Base-by-base conservation (phyloP, 371 early-diverging fungal species). In the Gilbertella persicaria region DNA sequence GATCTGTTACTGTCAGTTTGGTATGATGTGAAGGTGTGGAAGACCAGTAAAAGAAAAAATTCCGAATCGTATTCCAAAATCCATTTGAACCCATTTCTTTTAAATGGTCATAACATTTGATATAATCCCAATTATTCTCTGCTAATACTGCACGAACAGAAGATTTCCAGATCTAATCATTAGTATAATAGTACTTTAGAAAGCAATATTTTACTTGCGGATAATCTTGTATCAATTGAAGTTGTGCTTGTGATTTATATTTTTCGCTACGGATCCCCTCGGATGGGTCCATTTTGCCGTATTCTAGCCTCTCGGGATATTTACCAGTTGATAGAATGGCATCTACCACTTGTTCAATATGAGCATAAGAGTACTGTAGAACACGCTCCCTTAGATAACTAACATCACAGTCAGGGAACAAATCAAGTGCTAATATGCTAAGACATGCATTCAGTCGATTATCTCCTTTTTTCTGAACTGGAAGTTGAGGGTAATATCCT, bases 141-240 rank as follows among this genome's bases (percentile, higher is more conserved):
- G 82, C 81, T 39, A 84, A 45, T 9, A 82, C 76, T 2, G 82
- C 82, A 58, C 68, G 59, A 39, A 84, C 70, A 9, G 82, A 73
- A 4, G 82, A 79, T 51, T 69, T 78, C 73, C 79, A 81, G 10
- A 74, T 59, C 71, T 60, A 20, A 20, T 41, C 23, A 4, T 19
- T 41, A 41, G 24, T 20, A 37, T 37, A 41, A 19, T 3, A 28
- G 21, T n/a, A 23, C 8, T 25, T 20, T 20, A 20, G 30, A 42
- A 30, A 30, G 13, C 16, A 21, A 35, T 30, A 21, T 16, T 8
- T 48, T 66, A 71, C 77, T 47, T 77, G 67, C 5, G 77, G 77
- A 51, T 59, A 77, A 37, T 77, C 73, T 13, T 50, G 14, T 4
- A 57, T 50, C 8, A 77, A 48, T 29, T 69, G 71, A 23, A 25